Conservation (phyloP, 2,329 filamentous ascomycete genomes). For the Parastagonospora nodorum region DNA sequence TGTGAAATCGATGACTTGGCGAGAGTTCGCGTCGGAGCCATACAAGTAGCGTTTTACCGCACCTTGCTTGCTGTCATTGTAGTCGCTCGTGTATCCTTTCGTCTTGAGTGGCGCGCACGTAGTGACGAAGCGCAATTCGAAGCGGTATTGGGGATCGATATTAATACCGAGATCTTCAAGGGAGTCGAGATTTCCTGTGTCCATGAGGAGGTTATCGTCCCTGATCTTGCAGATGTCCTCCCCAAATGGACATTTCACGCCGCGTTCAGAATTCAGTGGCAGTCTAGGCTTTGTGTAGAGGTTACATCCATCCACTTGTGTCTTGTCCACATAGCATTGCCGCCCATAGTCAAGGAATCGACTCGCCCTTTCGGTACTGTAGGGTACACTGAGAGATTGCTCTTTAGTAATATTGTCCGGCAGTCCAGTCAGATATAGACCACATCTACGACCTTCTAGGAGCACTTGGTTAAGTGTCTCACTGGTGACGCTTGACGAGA, state of each 20-base stretch:
- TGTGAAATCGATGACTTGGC: slow-evolving; percentile 4
- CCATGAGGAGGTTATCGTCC: slow-evolving; percentile 20
- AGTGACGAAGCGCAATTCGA: slow-evolving; percentile 22
- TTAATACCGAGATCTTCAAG: slow-evolving; percentile 32
- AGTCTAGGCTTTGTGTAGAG: slow-evolving; percentile 18
- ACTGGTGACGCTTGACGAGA: slow-evolving; percentile 44
- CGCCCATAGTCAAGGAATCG: slow-evolving; percentile 22
- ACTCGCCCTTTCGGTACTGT: slow-evolving; percentile 13
- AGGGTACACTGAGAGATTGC: slow-evolving; percentile 7
- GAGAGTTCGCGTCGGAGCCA: not conserved
- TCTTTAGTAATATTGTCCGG: slow-evolving; percentile 4
- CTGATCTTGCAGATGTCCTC: slow-evolving; percentile 18
- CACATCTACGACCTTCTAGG: slow-evolving; percentile 23
- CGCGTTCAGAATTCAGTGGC: slow-evolving; percentile 7
- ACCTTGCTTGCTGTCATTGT: slow-evolving; percentile 3
- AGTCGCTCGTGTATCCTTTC: slow-evolving; percentile 15
- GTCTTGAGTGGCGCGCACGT: slow-evolving; percentile 28
- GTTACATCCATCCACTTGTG: slow-evolving; percentile 19
- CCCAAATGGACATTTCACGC: slow-evolving; percentile 24
- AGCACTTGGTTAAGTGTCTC: slow-evolving; percentile 42
- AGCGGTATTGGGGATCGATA: slow-evolving; percentile 18
- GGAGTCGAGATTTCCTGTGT: slow-evolving; percentile 29
- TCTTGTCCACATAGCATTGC: slow-evolving; percentile 21
- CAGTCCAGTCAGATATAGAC: slow-evolving; percentile 1
- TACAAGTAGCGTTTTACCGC: slow-evolving; percentile 11